phyloP scores from a whole-genome alignment of 148 eudicot species.

The Heliamphora exappendiculata region DNA sequence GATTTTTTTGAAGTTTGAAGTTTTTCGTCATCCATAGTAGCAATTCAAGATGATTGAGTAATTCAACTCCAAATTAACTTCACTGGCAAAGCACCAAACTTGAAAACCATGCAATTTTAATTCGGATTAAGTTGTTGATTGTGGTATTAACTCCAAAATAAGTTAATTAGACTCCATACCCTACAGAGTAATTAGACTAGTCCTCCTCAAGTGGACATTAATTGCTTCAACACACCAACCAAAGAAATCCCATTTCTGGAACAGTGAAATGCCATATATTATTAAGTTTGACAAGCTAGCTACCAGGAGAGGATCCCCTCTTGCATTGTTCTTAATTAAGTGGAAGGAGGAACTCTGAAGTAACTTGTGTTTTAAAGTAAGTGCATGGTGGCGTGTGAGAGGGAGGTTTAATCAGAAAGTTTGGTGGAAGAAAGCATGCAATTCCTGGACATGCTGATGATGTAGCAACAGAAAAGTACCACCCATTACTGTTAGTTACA shows the following conservation, averaged over 20 bases:
- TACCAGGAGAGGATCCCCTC: too few species aligned
- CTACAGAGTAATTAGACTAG: background rate
- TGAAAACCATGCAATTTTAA: conserved; percentile 2
- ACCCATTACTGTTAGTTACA: background rate
- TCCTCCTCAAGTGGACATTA: background rate
- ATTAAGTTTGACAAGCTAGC: conserved; percentile 11
- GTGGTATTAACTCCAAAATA: background rate
- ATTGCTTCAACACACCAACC: background rate
- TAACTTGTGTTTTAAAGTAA: background rate
- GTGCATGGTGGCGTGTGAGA: conserved; percentile 14
- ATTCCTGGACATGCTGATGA: conserved; percentile 28
- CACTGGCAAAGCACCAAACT: conserved; percentile 6
- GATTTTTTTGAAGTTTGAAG: background rate
- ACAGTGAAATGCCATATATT: background rate
- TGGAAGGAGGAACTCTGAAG: conserved; percentile 16
- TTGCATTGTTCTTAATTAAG: background rate
- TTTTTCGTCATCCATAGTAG: background rate
- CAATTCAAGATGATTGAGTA: background rate
- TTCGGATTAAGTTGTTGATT: background rate
- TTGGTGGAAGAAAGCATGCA: conserved; percentile 47
- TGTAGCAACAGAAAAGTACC: conserved; percentile 36
- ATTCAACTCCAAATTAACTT: background rate
- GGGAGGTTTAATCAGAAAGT: conserved; percentile 61
- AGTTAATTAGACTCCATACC: background rate
- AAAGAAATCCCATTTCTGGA: background rate